Conservation (phyloP, 352 stramenopile species). For the Globisporangium middletonii region DNA sequence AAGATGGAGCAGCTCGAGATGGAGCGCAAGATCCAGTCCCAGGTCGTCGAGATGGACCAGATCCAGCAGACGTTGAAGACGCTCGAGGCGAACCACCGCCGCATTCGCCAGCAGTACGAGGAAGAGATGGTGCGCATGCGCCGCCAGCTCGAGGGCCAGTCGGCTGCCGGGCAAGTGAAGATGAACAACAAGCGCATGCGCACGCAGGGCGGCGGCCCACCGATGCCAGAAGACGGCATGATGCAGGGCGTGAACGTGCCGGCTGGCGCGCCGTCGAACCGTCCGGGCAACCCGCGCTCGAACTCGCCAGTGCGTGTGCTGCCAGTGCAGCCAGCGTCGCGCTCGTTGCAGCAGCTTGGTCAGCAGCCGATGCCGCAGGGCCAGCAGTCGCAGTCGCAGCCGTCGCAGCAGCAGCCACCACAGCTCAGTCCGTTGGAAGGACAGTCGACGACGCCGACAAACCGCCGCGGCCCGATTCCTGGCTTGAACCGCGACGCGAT, state of each 20-base stretch:
- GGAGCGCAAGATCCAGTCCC: conserved; percentile 83
- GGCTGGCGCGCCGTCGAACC: conserved; percentile 40
- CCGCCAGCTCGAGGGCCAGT: conserved; percentile 65
- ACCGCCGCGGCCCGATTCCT: conserved; percentile 48
- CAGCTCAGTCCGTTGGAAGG: conserved; percentile 60
- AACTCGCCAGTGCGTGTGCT: conserved; percentile 65
- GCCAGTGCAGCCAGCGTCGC: conserved; percentile 61
- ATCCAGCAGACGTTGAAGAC: conserved; percentile 85
- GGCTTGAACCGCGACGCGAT: conserved; percentile 51
- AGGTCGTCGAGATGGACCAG: conserved; percentile 86
- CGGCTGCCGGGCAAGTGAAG: conserved; percentile 22
- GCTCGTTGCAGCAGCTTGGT: conserved; percentile 58
- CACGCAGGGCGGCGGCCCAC: conserved; percentile 27
- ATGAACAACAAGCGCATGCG: conserved; percentile 51
- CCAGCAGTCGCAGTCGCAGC: conserved; percentile 14
- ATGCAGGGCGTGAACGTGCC: conserved; percentile 53
- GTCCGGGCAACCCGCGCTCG: conserved; percentile 25
- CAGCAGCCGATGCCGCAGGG: conserved; percentile 41
- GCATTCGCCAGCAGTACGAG: conserved; percentile 81
- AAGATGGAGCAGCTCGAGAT: conserved; percentile 88
- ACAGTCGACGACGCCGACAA: conserved; percentile 47
- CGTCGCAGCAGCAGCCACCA: conserved; percentile 20
- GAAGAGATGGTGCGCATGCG: conserved; percentile 83
- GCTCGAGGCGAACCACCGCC: conserved; percentile 75
- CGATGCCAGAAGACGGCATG: conserved; percentile 49